Evolutionary conservation across 2,329 filamentous ascomycete species (phyloP).

Genomic region (Cladosporium sp.): DNA sequence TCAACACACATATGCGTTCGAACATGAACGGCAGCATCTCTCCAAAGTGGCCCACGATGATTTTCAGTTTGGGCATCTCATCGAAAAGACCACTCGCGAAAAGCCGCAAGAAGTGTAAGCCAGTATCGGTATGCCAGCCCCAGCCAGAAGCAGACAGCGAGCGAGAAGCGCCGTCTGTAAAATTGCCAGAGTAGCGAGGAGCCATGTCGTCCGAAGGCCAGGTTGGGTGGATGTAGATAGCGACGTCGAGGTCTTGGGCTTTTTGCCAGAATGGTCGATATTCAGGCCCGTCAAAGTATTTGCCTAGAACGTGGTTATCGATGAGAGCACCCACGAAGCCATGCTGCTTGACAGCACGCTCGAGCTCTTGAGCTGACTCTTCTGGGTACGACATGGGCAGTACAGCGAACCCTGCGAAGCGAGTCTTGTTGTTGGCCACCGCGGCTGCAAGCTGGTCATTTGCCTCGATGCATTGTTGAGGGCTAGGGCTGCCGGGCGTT

Average conservation of each 20-base stretch:
- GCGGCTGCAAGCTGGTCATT: constrained; percentile 33
- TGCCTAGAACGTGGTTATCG: constrained; percentile 33
- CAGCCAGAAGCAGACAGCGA: constrained; percentile 41
- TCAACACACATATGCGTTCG: constrained; percentile 39
- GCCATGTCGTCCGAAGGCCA: constrained; percentile 37
- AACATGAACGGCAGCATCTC: constrained; percentile 57
- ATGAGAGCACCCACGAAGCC: constrained; percentile 35
- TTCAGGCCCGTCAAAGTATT: constrained; percentile 31
- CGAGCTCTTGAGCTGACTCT: constrained; percentile 30
- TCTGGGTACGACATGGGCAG: constrained; percentile 30
- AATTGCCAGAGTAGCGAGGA: constrained; percentile 33
- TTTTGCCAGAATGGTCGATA: constrained; percentile 30
- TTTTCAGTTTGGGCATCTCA: constrained; percentile 49
- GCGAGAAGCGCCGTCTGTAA: constrained; percentile 26
- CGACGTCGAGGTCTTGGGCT: constrained; percentile 44
- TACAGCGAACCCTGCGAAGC: constrained; percentile 33
- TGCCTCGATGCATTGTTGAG: constrained; percentile 25
- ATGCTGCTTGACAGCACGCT: constrained; percentile 28
- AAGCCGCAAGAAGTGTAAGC: constrained; percentile 46
- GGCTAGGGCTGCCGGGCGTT: constrained; percentile 23
- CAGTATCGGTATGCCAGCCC: constrained; percentile 51
- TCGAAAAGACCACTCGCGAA: constrained; percentile 55
- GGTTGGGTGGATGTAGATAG: constrained; percentile 51
- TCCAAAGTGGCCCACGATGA: constrained; percentile 55
- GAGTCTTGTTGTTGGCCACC: constrained; percentile 23